Evolutionary conservation across 805 yeast genomes (phyloP).

Genomic region (Dipodascus geniculatus): DNA sequence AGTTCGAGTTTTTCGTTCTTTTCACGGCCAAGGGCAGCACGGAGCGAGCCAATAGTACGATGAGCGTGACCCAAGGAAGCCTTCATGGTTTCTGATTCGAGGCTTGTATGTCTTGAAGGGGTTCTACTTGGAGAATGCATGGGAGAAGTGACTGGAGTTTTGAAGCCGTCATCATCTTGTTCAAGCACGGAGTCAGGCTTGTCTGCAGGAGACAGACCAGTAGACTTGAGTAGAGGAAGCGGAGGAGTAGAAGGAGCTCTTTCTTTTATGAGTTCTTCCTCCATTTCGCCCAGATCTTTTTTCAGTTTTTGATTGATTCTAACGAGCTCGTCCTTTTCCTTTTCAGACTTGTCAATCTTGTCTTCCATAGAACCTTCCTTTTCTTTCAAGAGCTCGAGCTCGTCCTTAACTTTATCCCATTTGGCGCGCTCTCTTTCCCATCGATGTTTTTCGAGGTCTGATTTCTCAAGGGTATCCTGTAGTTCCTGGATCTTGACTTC

Average conservation of each 20-base stretch:
- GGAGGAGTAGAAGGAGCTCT: too few species aligned
- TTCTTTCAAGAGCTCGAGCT: conserved; percentile 19
- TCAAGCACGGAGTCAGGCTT: too few species aligned
- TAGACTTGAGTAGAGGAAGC: too few species aligned
- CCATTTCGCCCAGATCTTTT: conserved; percentile 18
- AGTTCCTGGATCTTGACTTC: conserved; percentile 25
- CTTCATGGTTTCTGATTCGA: conserved; percentile 56
- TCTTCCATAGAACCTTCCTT: conserved; percentile 19
- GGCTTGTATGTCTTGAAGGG: conserved; percentile 21
- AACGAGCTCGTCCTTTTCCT: conserved; percentile 16
- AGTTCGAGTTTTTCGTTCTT: conserved; percentile 31
- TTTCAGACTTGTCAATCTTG: conserved; percentile 14
- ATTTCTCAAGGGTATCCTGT: conserved; percentile 2
- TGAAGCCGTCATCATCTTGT: conserved; percentile 11
- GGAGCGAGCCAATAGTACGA: conserved; percentile 46
- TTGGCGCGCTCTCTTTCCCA: conserved; percentile 7
- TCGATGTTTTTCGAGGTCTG: not conserved
- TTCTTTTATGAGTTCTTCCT: conserved; percentile 13
- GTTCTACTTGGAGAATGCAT: conserved; percentile 25
- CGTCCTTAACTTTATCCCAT: conserved; percentile 15
- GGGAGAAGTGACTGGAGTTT: conserved; percentile 22
- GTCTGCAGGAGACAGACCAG: not conserved
- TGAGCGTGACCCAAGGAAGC: conserved; percentile 56
- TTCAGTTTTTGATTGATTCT: conserved; percentile 12
- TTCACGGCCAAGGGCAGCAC: conserved; percentile 36